phyloP scores from a whole-genome alignment of 306 rosid genomes.

The Abrus precatorius region DNA sequence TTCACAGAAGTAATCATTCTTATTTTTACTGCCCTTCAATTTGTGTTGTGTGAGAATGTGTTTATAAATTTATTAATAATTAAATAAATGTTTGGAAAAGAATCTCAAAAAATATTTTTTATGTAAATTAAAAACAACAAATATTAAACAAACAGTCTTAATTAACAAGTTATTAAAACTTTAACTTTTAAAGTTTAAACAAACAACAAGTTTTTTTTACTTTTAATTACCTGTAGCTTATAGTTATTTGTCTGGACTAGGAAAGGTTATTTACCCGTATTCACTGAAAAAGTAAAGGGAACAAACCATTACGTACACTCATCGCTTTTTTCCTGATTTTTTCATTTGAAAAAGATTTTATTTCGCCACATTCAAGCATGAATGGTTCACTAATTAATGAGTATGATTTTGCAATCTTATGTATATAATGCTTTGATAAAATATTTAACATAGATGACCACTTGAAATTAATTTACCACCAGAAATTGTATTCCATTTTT shows the following conservation, averaged over 20 bases:
- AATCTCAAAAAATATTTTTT: not conserved
- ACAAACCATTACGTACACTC: slow-evolving; percentile 7
- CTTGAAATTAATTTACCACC: not conserved
- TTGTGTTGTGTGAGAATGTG: not conserved
- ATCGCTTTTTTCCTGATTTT: not conserved
- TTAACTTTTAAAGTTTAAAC: not conserved
- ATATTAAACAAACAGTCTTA: not conserved
- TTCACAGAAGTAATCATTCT: not conserved
- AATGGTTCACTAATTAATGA: not conserved
- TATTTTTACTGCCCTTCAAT: not conserved
- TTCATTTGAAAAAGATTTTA: not conserved
- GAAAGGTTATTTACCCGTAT: not conserved
- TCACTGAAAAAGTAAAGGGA: not conserved
- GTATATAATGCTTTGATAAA: not conserved
- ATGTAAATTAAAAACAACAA: not conserved
- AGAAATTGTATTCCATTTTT: not conserved
- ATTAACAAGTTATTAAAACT: too few relatives aligned
- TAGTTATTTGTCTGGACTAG: not conserved
- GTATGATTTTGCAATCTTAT: not conserved
- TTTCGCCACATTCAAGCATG: slow-evolving; percentile 30
- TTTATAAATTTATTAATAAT: not conserved
- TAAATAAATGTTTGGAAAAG: not conserved
- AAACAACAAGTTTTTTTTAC: not conserved
- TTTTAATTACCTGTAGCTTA: not conserved
- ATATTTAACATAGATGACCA: not conserved